These are phyloP conservation scores for Chrysoporthe cubensis DNA, from an alignment of 2,329 filamentous ascomycete genomes.

Conservation along the genomic window DNA sequence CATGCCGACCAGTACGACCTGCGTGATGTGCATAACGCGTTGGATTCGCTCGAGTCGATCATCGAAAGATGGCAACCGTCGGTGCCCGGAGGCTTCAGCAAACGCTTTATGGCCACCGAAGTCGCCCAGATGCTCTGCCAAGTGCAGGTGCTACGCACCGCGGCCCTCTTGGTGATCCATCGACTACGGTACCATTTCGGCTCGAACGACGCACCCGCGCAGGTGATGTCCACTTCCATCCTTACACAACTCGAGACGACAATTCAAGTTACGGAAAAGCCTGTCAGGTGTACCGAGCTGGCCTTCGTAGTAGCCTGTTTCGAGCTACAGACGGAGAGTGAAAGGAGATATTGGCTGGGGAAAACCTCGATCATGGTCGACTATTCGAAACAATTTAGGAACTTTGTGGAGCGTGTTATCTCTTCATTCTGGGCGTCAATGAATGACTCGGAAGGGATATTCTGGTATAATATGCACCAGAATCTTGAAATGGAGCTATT, in stretches of 20 bases:
- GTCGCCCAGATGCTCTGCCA: slow-evolving; percentile 38
- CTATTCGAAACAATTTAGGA: slow-evolving; percentile 7
- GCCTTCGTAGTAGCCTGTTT: slow-evolving; percentile 34
- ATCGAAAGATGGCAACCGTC: slow-evolving; percentile 33
- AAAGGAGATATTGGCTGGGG: slow-evolving; percentile 19
- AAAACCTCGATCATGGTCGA: slow-evolving; percentile 7
- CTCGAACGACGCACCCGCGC: slow-evolving; percentile 29
- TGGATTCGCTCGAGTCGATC: slow-evolving; percentile 27
- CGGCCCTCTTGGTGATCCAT: slow-evolving; percentile 34
- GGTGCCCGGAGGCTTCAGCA: slow-evolving; percentile 32
- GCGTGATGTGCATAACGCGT: neutral
- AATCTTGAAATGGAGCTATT: neutral
- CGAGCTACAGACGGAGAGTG: slow-evolving; percentile 29
- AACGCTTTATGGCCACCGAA: slow-evolving; percentile 31
- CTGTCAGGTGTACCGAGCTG: slow-evolving; percentile 32
- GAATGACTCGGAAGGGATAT: neutral
- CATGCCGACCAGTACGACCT: neutral
- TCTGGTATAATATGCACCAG: slow-evolving; percentile 7
- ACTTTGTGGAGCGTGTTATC: slow-evolving; percentile 5
- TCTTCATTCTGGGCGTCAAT: neutral
- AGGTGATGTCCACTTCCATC: slow-evolving; percentile 32
- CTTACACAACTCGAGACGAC: slow-evolving; percentile 34
- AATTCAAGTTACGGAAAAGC: slow-evolving; percentile 26
- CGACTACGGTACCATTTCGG: slow-evolving; percentile 33
- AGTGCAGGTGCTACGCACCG: slow-evolving; percentile 33